These are phyloP conservation scores for Chlorencoelia australis DNA, from an alignment of 2,329 filamentous ascomycete species.

Conservation along the genomic window DNA sequence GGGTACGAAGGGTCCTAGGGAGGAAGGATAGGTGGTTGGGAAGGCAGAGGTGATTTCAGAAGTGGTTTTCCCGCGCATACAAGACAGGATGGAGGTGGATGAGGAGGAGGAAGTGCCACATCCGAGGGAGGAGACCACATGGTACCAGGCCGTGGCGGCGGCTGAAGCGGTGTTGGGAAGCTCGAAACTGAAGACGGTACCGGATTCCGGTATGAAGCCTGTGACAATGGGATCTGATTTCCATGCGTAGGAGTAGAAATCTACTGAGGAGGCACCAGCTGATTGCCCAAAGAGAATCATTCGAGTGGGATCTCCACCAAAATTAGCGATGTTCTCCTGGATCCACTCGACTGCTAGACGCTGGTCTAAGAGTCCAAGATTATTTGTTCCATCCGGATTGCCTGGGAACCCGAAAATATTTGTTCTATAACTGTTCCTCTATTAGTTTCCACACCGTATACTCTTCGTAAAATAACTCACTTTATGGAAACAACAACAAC, in stretches of 20 bases:
- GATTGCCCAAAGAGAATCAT: conserved; percentile 47
- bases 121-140: conserved; percentile 17
- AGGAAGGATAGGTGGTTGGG: conserved; percentile 3
- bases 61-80: conserved; percentile 20
- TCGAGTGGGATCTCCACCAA: conserved; percentile 47
- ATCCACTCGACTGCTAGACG: conserved; percentile 50
- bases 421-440: conserved; percentile 27
- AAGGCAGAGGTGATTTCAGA: conserved; percentile 12
- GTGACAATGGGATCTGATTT: conserved; percentile 24
- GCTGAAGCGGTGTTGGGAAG: conserved; percentile 14
- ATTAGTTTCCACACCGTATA: too few relatives aligned
- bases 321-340: conserved; percentile 44
- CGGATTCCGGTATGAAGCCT: conserved; percentile 26
- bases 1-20: conserved; percentile 20
- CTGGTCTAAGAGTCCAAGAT: conserved; percentile 55
- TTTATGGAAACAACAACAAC: conserved; percentile 38
- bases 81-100: conserved; percentile 15
- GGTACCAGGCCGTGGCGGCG: conserved; percentile 19
- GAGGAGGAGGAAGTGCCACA: conserved; percentile 22
- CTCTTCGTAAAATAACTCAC: too few relatives aligned
- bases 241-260: conserved; percentile 27
- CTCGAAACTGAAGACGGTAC: conserved; percentile 22
- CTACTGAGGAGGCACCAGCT: conserved; percentile 45
- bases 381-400: conserved; percentile 27
- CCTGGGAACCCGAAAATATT: conserved; percentile 32